A percentile compares a stretch with the other conserved stretches of the same genome.
Conservation (phyloP, 2,329 filamentous ascomycete species). For the Fusarium siculi region DNA sequence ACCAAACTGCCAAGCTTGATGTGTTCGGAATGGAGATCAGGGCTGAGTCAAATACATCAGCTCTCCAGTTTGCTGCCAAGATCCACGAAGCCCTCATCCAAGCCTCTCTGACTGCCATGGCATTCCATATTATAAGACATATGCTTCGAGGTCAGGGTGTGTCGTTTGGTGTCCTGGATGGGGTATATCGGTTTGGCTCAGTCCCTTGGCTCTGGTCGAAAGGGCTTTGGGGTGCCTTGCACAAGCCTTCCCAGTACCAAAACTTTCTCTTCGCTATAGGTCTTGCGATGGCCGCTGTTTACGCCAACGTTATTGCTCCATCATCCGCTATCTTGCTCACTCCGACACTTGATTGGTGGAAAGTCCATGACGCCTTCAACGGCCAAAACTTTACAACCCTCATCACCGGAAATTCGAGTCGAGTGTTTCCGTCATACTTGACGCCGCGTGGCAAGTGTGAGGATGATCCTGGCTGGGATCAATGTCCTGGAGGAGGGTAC, state of each 20-base stretch:
- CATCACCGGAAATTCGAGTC: neutral
- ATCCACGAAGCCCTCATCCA: neutral
- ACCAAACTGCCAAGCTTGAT: neutral
- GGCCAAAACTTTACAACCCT: neutral
- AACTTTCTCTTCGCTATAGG: neutral
- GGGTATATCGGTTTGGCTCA: neutral
- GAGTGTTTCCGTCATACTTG: neutral
- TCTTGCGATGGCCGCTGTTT: neutral
- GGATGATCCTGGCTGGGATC: neutral
- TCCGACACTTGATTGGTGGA: neutral
- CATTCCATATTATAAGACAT: neutral
- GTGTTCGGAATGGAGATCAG: neutral
- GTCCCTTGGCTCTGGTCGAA: neutral
- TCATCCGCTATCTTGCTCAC: neutral
- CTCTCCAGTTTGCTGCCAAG: neutral
- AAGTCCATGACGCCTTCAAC: neutral
- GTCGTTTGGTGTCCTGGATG: neutral
- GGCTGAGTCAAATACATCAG: neutral
- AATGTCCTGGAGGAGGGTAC: neutral
- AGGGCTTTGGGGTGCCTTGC: neutral
- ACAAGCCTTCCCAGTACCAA: fast-evolving
- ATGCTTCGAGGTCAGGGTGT: neutral
- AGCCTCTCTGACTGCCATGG: neutral
- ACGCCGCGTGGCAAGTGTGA: neutral
- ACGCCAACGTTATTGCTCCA: neutral